phyloP scores from a whole-genome alignment of 768 basidiomycete species.

The Agaricus blazei region DNA sequence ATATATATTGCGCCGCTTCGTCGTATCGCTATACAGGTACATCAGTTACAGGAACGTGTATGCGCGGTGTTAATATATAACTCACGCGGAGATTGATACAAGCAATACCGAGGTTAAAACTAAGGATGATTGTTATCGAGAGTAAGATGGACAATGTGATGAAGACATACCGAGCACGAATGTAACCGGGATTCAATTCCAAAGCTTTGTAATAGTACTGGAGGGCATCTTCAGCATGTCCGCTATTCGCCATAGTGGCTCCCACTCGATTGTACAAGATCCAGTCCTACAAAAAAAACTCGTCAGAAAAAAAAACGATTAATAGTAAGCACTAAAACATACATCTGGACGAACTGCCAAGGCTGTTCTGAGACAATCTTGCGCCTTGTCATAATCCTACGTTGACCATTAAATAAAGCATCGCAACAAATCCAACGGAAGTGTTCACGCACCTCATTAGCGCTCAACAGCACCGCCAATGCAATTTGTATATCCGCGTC shows the following conservation, averaged over 20 bases:
- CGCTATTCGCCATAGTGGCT: constrained; percentile 90
- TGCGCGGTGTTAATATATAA: constrained; percentile 15
- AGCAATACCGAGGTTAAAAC: constrained; percentile 92
- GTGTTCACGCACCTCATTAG: constrained; percentile 65
- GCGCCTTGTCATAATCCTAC: constrained; percentile 87
- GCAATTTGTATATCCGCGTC: constrained; percentile 97
- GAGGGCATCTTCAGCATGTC: constrained; percentile 74
- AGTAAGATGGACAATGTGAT: not conserved
- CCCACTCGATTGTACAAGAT: constrained; percentile 90
- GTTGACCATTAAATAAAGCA: not conserved
- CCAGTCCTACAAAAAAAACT: constrained; percentile 61
- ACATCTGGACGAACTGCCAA: constrained; percentile 86
- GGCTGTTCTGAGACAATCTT: constrained; percentile 91
- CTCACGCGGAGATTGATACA: constrained; percentile 80
- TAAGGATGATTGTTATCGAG: constrained; percentile 22
- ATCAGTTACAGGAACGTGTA: constrained; percentile 5
- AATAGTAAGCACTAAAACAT: constrained; percentile 5
- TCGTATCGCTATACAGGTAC: constrained; percentile 58
- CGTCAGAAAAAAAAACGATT: constrained; percentile 3
- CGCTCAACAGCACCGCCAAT: constrained; percentile 87
- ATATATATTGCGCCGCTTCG: constrained; percentile 80
- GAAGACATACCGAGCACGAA: constrained; percentile 68
- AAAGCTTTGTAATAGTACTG: constrained; percentile 84
- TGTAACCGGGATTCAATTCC: constrained; percentile 84
- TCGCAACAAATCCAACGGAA: constrained; percentile 7